These are phyloP conservation scores for Penicillium freii DNA, from an alignment of 2,329 filamentous ascomycete species.

Conservation along the genomic window DNA sequence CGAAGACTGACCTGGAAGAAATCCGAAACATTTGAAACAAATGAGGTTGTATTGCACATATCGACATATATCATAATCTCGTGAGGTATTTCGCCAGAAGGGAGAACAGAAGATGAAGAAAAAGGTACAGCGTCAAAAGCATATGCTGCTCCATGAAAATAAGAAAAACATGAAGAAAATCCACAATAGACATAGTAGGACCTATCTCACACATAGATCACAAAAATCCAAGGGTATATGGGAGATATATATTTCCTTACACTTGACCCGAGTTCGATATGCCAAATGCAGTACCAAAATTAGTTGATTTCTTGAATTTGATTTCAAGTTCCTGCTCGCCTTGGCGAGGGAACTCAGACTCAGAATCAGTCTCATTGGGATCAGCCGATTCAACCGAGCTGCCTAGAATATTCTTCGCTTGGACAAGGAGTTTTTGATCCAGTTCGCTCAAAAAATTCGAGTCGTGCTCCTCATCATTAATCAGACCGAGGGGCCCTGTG, in stretches of 20 bases:
- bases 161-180: background rate
- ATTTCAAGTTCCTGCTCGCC: slow-evolving; percentile 38
- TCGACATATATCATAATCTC: slow-evolving; percentile 11
- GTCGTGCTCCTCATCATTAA: slow-evolving; percentile 43
- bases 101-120: background rate
- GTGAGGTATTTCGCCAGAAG: slow-evolving; percentile 8
- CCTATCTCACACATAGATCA: slow-evolving; percentile 12
- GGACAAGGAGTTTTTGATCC: slow-evolving; percentile 44
- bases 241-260: slow-evolving; percentile 7
- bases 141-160: background rate
- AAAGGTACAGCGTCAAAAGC: background rate
- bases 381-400: slow-evolving; percentile 25
- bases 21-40: slow-evolving; percentile 1
- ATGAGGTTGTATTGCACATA: slow-evolving; percentile 9
- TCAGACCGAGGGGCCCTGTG: slow-evolving; percentile 44
- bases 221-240: slow-evolving; percentile 6
- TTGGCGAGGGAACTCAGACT: slow-evolving; percentile 23
- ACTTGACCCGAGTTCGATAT: slow-evolving; percentile 20
- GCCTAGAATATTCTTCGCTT: slow-evolving; percentile 37
- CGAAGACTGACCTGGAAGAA: background rate
- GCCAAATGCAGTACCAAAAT: slow-evolving; percentile 51
- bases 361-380: slow-evolving; percentile 25
- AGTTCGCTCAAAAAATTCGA: slow-evolving; percentile 43
- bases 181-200: background rate
- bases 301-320: slow-evolving; percentile 46